phyloP scores from a whole-genome alignment of 176 grass and related monocot species.

The Urochloa ruziziensis region DNA sequence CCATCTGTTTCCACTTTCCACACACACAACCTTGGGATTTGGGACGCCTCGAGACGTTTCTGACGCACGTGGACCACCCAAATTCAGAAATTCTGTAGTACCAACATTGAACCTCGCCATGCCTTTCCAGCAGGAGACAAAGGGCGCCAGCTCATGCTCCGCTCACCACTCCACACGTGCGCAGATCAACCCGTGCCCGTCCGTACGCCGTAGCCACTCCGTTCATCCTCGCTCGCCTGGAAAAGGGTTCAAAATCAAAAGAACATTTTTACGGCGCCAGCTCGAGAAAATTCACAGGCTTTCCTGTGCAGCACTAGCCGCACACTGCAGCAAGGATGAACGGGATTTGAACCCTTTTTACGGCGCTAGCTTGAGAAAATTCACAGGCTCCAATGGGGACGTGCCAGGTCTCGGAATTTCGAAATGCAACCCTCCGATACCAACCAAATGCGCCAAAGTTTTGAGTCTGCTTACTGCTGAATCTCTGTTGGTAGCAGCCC shows the following conservation, averaged over 20 bases:
- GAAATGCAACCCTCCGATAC: neutral
- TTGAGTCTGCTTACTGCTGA: slow-evolving; percentile 12
- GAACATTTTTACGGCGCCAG: neutral
- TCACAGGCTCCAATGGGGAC: neutral
- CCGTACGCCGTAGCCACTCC: neutral
- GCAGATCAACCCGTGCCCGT: neutral
- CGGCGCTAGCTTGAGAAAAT: neutral
- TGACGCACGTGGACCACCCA: slow-evolving; percentile 5
- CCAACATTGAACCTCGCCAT: neutral
- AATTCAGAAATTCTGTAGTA: neutral
- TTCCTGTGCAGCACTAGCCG: neutral
- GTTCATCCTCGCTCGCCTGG: neutral
- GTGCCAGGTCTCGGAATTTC: neutral
- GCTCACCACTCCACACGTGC: slow-evolving; percentile 33
- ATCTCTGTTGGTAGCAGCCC: neutral
- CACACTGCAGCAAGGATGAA: too few species aligned
- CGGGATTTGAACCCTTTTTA: too few species aligned
- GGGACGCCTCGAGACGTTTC: slow-evolving; percentile 31
- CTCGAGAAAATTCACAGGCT: neutral
- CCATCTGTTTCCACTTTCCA: neutral
- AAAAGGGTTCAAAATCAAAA: too few species aligned
- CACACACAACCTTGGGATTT: neutral
- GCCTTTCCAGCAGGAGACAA: slow-evolving; percentile 36
- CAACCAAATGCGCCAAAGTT: slow-evolving; percentile 11
- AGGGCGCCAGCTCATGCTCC: slow-evolving; percentile 34